Percentiles rank a stretch among this genome's conserved stretches.
Conservation (phyloP, 2,329 filamentous ascomycete species). For the Ophiostoma australiae region DNA sequence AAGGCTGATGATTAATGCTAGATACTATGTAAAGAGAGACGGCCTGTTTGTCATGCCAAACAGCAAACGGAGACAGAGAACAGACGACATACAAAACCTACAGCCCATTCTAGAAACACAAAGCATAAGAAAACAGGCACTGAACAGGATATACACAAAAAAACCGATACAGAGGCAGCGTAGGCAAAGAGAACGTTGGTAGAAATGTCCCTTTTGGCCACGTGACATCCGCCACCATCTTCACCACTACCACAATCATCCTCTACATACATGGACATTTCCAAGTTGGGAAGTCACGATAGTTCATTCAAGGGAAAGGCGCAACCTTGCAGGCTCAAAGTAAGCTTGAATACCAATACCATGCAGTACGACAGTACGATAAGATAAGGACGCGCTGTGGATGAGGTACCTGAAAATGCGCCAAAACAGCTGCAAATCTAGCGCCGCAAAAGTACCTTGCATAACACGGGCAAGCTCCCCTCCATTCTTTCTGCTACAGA, state of each 20-base stretch:
- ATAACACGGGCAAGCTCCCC: slow-evolving; percentile 9
- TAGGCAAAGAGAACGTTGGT: no score
- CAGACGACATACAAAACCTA: no score
- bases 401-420: not conserved
- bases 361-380: not conserved
- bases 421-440: not conserved
- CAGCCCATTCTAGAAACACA: no score
- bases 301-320: not conserved
- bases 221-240: no score
- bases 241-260: no score
- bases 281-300: not conserved
- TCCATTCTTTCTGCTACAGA: not conserved
- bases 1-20: not conserved
- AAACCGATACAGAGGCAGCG: no score
- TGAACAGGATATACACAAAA: no score
- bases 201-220: no score
- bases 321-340: not conserved
- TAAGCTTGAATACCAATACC: not conserved
- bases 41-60: no score
- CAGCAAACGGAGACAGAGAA: no score
- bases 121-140: no score
- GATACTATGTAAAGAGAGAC: no score
- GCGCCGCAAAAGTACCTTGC: slow-evolving; percentile 1
- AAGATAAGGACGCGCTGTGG: not conserved
- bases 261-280: not conserved